Evolutionary conservation across 192 early-diverging fungal genomes (phyloP).

Genomic region (Thamnidium elegans): DNA sequence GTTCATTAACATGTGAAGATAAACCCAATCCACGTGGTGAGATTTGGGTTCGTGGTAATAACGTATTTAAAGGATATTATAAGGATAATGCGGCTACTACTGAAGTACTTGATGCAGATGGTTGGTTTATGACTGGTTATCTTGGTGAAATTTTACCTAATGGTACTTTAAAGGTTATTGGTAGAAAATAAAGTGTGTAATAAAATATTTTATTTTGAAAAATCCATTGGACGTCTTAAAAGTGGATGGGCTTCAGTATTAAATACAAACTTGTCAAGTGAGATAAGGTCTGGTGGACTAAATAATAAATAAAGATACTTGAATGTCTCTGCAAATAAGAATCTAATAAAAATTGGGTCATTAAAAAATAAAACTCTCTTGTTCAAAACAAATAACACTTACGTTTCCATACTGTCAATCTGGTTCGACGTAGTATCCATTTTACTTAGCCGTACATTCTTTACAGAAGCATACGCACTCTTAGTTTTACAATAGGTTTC

Average conservation of each 20-base stretch:
- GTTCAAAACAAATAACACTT: not conserved
- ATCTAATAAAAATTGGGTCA: conserved; percentile 20
- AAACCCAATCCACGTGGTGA: conserved; percentile 80
- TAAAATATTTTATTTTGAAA: conserved; percentile 51
- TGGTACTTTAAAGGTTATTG: conserved; percentile 33
- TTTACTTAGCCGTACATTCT: conserved; percentile 26
- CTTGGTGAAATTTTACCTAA: conserved; percentile 54
- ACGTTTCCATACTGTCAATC: conserved; percentile 32
- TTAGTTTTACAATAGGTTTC: conserved; percentile 47
- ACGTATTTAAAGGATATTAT: conserved; percentile 82
- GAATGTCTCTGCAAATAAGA: conserved; percentile 70
- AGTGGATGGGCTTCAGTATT: conserved; percentile 71
- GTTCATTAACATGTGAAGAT: conserved; percentile 70
- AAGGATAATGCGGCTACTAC: conserved; percentile 67
- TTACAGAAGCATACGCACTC: conserved; percentile 44
- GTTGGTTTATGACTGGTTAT: conserved; percentile 86
- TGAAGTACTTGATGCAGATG: conserved; percentile 73
- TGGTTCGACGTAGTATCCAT: conserved; percentile 7
- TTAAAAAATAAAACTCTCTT: too few relatives aligned
- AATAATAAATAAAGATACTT: conserved; percentile 71
- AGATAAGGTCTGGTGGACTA: conserved; percentile 47
- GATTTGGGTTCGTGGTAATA: conserved; percentile 77
- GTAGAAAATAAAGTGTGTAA: conserved; percentile 67
- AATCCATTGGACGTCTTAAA: conserved; percentile 4
- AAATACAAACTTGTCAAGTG: conserved; percentile 61